A percentile compares a stretch with the other conserved stretches of the same genome.
Evolutionary conservation across 202 grass and related monocot species (phyloP).

Genomic region (Miscanthus sacchariflorus): DNA sequence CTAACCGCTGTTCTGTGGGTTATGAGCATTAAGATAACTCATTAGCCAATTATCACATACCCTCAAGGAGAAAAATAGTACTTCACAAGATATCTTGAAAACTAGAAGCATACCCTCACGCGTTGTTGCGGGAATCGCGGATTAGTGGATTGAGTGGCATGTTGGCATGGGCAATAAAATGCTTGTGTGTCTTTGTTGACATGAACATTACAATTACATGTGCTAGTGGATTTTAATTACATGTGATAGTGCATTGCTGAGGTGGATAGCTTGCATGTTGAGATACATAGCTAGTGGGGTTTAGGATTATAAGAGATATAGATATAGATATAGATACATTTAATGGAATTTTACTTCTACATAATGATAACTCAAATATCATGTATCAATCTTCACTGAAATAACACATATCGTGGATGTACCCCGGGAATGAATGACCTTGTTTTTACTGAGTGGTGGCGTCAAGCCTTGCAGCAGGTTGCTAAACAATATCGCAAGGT

Average conservation of each 20-base stretch:
- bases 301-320: no score
- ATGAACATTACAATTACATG: no score
- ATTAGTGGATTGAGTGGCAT: no score
- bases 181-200: no score
- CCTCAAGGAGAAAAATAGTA: neutral
- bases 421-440: neutral
- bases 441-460: neutral
- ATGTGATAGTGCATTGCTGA: no score
- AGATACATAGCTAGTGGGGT: no score
- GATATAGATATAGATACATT: neutral
- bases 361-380: conserved; percentile 5
- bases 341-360: conserved; percentile 4
- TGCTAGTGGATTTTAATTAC: neutral
- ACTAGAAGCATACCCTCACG: neutral
- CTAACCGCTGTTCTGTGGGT: neutral
- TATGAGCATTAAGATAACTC: conserved; percentile 16
- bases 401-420: neutral
- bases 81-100: neutral
- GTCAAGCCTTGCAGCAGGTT: neutral
- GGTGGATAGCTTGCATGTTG: no score
- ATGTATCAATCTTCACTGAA: neutral
- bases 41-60: neutral
- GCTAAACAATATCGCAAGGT: no score
- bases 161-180: no score
- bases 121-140: no score